These are phyloP conservation scores for Tremella yokohamensis DNA, from an alignment of 768 basidiomycete species.

Conservation along the genomic window DNA sequence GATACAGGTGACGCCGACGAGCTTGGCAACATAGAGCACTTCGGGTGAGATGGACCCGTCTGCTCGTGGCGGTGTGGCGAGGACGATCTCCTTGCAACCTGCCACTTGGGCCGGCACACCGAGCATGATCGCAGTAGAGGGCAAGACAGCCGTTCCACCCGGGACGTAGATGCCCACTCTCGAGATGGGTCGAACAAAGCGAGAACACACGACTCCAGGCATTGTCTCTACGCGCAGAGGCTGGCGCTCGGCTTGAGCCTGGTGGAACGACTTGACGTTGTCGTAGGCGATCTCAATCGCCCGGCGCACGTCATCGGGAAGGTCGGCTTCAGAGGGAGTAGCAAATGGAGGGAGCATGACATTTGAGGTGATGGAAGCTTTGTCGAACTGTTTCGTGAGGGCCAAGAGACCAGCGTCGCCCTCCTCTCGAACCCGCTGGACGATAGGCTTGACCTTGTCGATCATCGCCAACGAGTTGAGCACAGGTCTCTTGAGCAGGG, in stretches of 20 bases:
- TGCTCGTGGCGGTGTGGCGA: conserved; percentile 90
- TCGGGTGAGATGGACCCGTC: conserved; percentile 94
- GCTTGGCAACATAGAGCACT: conserved; percentile 90
- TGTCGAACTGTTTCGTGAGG: conserved; percentile 90
- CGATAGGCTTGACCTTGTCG: conserved; percentile 86
- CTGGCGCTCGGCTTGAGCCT: conserved; percentile 71
- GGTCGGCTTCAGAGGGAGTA: conserved; percentile 55
- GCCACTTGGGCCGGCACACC: conserved; percentile 97
- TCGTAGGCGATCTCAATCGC: conserved; percentile 87
- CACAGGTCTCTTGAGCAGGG: conserved; percentile 81
- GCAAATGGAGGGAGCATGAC: conserved; percentile 76
- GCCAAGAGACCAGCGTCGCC: conserved; percentile 85
- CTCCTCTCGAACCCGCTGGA: conserved; percentile 73
- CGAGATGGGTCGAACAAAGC: conserved; percentile 91
- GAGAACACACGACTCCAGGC: conserved; percentile 94
- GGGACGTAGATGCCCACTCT: conserved; percentile 96
- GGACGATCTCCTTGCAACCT: conserved; percentile 82
- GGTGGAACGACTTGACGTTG: conserved; percentile 89
- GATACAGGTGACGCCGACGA: conserved; percentile 84
- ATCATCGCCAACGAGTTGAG: conserved; percentile 85
- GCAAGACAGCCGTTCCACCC: conserved; percentile 92
- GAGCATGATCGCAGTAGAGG: conserved; percentile 95
- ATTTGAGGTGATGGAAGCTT: conserved; percentile 65
- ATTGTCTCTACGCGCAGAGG: conserved; percentile 86
- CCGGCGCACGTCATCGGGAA: conserved; percentile 58